These are phyloP conservation scores for Oryza australiensis DNA, from an alignment of 176 grass and related monocot species.

Conservation along the genomic window DNA sequence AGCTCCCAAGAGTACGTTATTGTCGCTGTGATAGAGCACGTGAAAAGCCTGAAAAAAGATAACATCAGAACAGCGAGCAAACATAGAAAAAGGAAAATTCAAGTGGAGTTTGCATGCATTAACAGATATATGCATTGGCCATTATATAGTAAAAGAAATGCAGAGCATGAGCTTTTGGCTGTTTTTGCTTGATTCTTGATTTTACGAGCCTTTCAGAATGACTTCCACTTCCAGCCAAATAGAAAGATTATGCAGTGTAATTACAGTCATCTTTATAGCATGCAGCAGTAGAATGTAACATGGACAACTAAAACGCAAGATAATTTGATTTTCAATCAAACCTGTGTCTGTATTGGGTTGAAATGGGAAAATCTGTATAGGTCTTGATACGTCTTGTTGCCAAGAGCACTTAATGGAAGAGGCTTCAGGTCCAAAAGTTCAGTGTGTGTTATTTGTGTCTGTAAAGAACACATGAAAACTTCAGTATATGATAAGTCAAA, in stretches of 20 bases:
- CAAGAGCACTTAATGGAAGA: constrained; percentile 81
- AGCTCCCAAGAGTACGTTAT: constrained; percentile 94
- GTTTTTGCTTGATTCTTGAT: constrained; percentile 2
- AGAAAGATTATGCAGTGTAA: constrained; percentile 16
- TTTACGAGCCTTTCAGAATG: neutral
- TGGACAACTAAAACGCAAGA: constrained; percentile 26
- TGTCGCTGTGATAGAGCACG: constrained; percentile 84
- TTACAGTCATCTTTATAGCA: constrained; percentile 12
- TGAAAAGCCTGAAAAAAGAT: constrained; percentile 77
- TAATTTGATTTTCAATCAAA: constrained; percentile 35
- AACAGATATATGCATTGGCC: neutral
- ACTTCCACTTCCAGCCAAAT: neutral
- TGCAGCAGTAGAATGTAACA: constrained; percentile 20
- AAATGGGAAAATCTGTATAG: constrained; percentile 96
- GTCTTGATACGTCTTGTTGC: constrained; percentile 68
- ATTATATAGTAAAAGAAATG: constrained; percentile 34
- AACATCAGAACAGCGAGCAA: neutral
- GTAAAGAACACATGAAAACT: constrained; percentile 29
- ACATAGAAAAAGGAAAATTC: constrained; percentile 23
- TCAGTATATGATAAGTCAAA: constrained; percentile 21
- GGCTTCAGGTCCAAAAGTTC: constrained; percentile 97
- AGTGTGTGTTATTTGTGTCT: constrained; percentile 96
- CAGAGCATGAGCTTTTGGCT: neutral
- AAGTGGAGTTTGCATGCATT: neutral
- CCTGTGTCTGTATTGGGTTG: constrained; percentile 98